These are phyloP conservation scores for Sclerotinia nivalis DNA, from an alignment of 2,329 filamentous ascomycete genomes.

Conservation along the genomic window DNA sequence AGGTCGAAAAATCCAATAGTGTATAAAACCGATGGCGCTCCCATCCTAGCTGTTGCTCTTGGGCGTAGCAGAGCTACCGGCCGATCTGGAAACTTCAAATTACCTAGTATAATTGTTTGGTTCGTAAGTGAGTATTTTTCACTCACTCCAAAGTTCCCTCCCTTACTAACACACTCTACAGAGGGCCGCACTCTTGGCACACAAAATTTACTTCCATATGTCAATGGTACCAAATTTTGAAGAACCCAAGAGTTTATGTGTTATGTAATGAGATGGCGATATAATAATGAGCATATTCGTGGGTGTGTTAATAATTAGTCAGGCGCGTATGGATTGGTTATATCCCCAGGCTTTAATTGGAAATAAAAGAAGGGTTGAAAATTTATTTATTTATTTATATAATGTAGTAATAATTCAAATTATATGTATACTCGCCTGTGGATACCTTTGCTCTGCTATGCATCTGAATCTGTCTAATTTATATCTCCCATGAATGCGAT, in stretches of 20 bases:
- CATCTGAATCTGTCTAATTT: background rate
- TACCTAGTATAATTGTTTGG: conserved; percentile 37
- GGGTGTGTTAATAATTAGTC: background rate
- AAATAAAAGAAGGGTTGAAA: background rate
- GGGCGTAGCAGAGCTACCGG: conserved; percentile 36
- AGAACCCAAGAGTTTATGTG: background rate
- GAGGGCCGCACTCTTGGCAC: conserved; percentile 19
- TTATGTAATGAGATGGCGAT: conserved; percentile 4
- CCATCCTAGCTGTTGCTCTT: conserved; percentile 34
- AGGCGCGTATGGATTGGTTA: background rate
- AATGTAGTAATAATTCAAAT: background rate
- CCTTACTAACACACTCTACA: background rate
- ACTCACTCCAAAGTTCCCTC: background rate
- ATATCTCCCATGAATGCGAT: background rate
- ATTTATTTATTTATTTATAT: background rate
- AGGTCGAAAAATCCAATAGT: conserved; percentile 30
- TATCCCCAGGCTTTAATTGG: background rate
- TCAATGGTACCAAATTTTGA: conserved; percentile 18
- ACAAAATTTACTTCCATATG: conserved; percentile 2
- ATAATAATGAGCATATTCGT: background rate
- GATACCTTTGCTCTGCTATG: background rate
- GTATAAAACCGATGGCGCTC: conserved; percentile 33
- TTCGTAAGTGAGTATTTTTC: conserved; percentile 31
- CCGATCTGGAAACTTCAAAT: conserved; percentile 30
- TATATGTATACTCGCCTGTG: background rate